These are phyloP conservation scores for Sclerotinia glacialis DNA, from an alignment of 2,329 filamentous ascomycete species.

Conservation along the genomic window DNA sequence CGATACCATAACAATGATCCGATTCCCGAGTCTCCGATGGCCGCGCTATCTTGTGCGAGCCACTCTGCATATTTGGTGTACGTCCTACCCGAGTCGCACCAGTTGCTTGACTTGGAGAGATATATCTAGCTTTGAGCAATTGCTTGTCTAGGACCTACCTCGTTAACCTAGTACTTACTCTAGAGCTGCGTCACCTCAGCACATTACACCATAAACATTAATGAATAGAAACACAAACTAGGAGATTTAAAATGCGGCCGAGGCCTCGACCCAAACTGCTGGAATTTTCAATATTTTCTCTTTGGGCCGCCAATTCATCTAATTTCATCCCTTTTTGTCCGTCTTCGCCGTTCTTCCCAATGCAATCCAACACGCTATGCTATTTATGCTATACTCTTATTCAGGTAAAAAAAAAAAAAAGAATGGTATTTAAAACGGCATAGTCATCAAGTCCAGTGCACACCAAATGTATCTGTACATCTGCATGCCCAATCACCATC, in stretches of 20 bases:
- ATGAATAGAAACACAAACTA: not conserved
- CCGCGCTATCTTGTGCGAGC: not conserved
- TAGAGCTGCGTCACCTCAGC: no score
- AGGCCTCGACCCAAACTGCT: not conserved
- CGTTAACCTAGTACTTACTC: not conserved
- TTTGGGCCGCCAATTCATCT: not conserved
- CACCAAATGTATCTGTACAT: not conserved
- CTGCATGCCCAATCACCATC: not conserved
- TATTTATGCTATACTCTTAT: not conserved
- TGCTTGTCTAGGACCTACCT: not conserved
- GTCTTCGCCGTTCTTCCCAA: slow-evolving; percentile 1
- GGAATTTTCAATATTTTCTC: not conserved
- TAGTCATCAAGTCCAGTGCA: not conserved
- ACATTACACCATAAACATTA: not conserved
- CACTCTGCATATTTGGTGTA: not conserved
- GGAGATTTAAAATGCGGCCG: slow-evolving; percentile 12
- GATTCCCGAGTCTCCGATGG: slow-evolving; percentile 13
- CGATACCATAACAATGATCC: slow-evolving; percentile 4
- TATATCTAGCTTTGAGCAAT: not conserved
- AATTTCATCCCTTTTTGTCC: not conserved
- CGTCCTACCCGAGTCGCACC: not conserved
- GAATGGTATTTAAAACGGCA: not conserved
- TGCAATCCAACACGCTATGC: not conserved
- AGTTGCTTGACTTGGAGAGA: not conserved
- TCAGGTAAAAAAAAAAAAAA: no score